These are phyloP conservation scores for Phialemoniopsis sp. DNA, from an alignment of 2,329 filamentous ascomycete species.

Conservation along the genomic window DNA sequence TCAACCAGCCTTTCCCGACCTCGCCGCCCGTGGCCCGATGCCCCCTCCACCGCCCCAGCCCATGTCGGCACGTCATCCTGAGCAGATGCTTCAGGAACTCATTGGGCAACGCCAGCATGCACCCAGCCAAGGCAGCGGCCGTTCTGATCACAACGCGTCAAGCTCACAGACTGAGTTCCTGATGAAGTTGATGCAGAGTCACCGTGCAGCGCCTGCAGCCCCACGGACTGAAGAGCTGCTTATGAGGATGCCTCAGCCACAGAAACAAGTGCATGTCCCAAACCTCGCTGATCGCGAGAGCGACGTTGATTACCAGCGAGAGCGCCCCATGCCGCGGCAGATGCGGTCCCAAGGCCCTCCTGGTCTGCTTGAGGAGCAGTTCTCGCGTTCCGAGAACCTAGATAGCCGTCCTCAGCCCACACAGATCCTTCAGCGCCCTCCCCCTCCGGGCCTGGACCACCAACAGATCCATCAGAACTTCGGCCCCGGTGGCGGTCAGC, in stretches of 20 bases:
- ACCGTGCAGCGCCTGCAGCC: slow-evolving; percentile 42
- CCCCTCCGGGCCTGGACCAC: slow-evolving; percentile 53
- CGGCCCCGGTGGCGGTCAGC: slow-evolving; percentile 41
- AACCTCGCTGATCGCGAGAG: slow-evolving; percentile 44
- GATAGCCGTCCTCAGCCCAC: slow-evolving; percentile 46
- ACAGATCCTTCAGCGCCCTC: slow-evolving; percentile 62
- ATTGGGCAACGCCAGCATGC: slow-evolving; percentile 54
- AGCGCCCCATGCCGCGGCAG: slow-evolving; percentile 28
- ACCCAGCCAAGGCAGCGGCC: slow-evolving; percentile 43
- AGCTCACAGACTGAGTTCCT: slow-evolving; percentile 78
- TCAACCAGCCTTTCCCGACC: slow-evolving; percentile 42
- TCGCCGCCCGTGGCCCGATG: slow-evolving; percentile 44
- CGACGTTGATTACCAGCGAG: slow-evolving; percentile 43
- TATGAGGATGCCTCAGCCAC: slow-evolving; percentile 48
- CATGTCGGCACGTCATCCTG: slow-evolving; percentile 33
- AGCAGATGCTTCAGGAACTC: slow-evolving; percentile 59
- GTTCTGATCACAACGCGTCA: slow-evolving; percentile 39
- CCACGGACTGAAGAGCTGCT: slow-evolving; percentile 48
- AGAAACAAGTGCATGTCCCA: slow-evolving; percentile 41
- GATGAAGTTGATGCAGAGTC: slow-evolving; percentile 73
- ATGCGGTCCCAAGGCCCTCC: slow-evolving; percentile 43
- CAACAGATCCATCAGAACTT: slow-evolving; percentile 51
- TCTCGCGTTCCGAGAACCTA: slow-evolving; percentile 44
- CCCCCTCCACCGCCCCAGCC: slow-evolving; percentile 19
- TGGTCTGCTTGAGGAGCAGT: slow-evolving; percentile 50